Evolutionary conservation across 257 asterid species (phyloP).

Genomic region (Linaria vulgaris): DNA sequence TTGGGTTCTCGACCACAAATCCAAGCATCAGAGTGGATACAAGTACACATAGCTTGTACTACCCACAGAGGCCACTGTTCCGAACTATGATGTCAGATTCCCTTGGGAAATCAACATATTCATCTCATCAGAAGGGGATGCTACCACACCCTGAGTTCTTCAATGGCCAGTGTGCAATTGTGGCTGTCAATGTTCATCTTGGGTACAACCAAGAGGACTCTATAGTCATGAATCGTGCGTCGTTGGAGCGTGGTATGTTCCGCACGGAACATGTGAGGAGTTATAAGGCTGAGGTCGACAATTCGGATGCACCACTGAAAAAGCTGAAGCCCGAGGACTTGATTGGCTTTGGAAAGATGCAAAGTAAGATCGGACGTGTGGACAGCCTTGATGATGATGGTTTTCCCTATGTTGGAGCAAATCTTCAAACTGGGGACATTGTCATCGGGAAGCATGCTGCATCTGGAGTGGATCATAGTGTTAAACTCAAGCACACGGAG

Average conservation of each 20-base stretch:
- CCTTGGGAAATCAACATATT: slow-evolving; percentile 63
- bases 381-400: slow-evolving; percentile 97
- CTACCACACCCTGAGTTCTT: slow-evolving; percentile 77
- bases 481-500: slow-evolving; percentile 91
- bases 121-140: slow-evolving; percentile 55
- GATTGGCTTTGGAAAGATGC: slow-evolving; percentile 73
- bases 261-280: slow-evolving; percentile 84
- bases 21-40: slow-evolving; percentile 72
- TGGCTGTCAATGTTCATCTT: slow-evolving; percentile 88
- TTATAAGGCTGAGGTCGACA: slow-evolving; percentile 76
- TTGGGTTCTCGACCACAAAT: slow-evolving; percentile 74
- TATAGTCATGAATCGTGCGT: slow-evolving; percentile 86
- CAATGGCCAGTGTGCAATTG: slow-evolving; percentile 93
- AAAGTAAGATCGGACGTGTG: slow-evolving; percentile 80
- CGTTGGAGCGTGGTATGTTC: slow-evolving; percentile 95
- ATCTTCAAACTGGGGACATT: slow-evolving; percentile 83
- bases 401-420: slow-evolving; percentile 83
- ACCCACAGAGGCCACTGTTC: slow-evolving; percentile 88
- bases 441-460: slow-evolving; percentile 82
- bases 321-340: slow-evolving; percentile 54
- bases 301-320: slow-evolving; percentile 44
- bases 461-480: slow-evolving; percentile 78
- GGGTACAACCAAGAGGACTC: slow-evolving; percentile 98
- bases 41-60: slow-evolving; percentile 70
- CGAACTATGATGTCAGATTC: slow-evolving; percentile 74